A percentile compares a stretch with the other conserved stretches of the same genome.
Conservation (phyloP, 768 basidiomycete species). For the Lactifluus subvellereus region DNA sequence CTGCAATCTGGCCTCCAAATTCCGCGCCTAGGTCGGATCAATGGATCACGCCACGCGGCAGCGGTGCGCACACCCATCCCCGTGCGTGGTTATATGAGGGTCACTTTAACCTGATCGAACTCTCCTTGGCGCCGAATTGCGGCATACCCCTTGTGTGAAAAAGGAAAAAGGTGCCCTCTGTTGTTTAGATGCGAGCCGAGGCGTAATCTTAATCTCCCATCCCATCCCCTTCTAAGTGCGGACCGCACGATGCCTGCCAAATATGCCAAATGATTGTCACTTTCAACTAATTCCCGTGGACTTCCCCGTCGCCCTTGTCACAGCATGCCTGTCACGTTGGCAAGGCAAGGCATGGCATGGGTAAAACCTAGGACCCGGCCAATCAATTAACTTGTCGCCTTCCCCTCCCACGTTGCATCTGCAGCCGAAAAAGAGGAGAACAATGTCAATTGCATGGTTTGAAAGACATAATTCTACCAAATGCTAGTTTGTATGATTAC, state of each 20-base stretch:
- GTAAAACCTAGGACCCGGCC: background rate
- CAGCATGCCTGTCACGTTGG: slow-evolving; percentile 11
- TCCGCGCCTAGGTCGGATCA: slow-evolving; percentile 3
- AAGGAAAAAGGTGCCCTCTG: background rate
- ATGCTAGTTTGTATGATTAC: slow-evolving; percentile 13
- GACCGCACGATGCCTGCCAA: background rate
- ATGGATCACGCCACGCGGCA: background rate
- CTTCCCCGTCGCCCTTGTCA: background rate
- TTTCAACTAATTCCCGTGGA: background rate
- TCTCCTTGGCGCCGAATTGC: background rate
- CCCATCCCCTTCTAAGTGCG: background rate
- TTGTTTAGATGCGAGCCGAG: background rate
- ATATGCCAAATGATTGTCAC: background rate
- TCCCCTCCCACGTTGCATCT: too few species aligned
- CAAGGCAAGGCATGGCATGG: background rate
- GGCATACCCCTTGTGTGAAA: background rate
- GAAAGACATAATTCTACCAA: slow-evolving; percentile 18
- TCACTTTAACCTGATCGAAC: background rate
- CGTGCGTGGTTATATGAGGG: background rate
- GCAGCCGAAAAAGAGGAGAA: background rate
- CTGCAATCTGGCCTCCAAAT: background rate
- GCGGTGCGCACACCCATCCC: background rate
- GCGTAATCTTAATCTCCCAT: slow-evolving; percentile 5
- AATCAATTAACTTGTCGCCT: background rate
- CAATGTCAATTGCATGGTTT: slow-evolving; percentile 10